Evolutionary conservation across 805 yeast species (phyloP).

Genomic region (Wilhelminamyces savonicus): DNA sequence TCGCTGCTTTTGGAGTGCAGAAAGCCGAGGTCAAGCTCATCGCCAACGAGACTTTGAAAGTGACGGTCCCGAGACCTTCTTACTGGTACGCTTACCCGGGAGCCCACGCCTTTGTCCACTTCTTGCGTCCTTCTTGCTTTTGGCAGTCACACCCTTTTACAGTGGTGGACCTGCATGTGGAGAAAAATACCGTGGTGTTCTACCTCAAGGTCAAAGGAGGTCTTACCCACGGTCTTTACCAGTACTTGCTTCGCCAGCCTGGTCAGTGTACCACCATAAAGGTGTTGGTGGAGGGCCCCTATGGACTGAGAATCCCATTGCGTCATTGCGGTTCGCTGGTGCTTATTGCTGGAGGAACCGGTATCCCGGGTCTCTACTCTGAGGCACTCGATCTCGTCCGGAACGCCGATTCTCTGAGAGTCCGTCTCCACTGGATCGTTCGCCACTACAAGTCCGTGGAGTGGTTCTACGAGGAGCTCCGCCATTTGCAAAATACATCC

Average conservation of each 20-base stretch:
- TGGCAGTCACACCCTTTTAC: slow-evolving; percentile 80
- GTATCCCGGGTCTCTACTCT: slow-evolving; percentile 33
- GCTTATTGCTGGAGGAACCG: slow-evolving; percentile 34
- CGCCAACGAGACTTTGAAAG: slow-evolving; percentile 43
- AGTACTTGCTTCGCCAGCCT: slow-evolving; percentile 26
- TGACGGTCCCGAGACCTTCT: slow-evolving; percentile 42
- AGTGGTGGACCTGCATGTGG: slow-evolving; percentile 35
- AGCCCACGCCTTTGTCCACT: slow-evolving; percentile 50
- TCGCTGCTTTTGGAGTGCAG: slow-evolving; percentile 29
- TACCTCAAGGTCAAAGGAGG: slow-evolving; percentile 50
- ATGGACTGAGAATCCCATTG: slow-evolving; percentile 26
- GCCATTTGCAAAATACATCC: slow-evolving; percentile 20
- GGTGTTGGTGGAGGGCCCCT: slow-evolving; percentile 34
- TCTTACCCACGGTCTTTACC: slow-evolving; percentile 38
- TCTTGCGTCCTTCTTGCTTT: slow-evolving; percentile 44
- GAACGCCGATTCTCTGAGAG: slow-evolving; percentile 4
- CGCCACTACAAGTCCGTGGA: slow-evolving; percentile 33
- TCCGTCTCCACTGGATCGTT: slow-evolving; percentile 33
- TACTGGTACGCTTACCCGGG: slow-evolving; percentile 51
- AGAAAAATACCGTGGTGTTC: slow-evolving; percentile 37
- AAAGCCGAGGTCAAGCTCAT: slow-evolving; percentile 30
- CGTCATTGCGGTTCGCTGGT: slow-evolving; percentile 21
- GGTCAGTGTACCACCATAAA: slow-evolving; percentile 22
- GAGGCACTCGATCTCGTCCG: slow-evolving; percentile 22
- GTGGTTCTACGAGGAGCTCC: slow-evolving; percentile 34